Evolutionary conservation across 768 basidiomycete species (phyloP).

Genomic region (Suillus placidus): DNA sequence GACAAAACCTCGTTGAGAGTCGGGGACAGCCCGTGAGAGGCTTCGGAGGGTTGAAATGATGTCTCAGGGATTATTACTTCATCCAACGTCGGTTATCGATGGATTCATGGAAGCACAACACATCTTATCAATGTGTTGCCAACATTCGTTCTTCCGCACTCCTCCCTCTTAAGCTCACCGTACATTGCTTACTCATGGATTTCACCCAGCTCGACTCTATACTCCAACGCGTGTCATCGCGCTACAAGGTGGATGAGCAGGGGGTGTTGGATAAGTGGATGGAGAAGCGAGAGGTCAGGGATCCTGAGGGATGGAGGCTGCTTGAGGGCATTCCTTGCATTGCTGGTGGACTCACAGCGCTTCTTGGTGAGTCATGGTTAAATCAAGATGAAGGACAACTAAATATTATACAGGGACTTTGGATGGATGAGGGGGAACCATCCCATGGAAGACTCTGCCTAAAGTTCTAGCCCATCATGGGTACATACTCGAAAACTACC

Average conservation of each 20-base stretch:
- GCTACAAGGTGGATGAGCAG: neutral
- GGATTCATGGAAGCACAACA: too few species aligned
- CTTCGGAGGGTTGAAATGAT: too few species aligned
- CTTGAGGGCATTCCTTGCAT: neutral
- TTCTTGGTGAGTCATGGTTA: neutral
- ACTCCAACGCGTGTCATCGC: neutral
- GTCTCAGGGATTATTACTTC: too few species aligned
- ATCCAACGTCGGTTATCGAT: too few species aligned
- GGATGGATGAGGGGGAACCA: neutral
- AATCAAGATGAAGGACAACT: neutral
- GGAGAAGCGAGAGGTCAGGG: neutral
- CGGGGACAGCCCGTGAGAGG: too few species aligned
- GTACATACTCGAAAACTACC: neutral
- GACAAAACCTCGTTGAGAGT: too few species aligned
- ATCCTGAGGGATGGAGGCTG: neutral
- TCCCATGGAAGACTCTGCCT: slow-evolving; percentile 2
- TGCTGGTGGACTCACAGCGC: neutral
- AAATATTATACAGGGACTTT: neutral
- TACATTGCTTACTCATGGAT: neutral
- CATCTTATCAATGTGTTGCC: too few species aligned
- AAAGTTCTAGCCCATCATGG: neutral
- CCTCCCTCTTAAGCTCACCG: neutral
- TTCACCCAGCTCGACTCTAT: neutral
- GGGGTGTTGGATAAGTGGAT: neutral
- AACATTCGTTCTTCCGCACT: neutral